Conservation (phyloP, 2,329 filamentous ascomycete genomes). For the Fusarium pininemorale region DNA sequence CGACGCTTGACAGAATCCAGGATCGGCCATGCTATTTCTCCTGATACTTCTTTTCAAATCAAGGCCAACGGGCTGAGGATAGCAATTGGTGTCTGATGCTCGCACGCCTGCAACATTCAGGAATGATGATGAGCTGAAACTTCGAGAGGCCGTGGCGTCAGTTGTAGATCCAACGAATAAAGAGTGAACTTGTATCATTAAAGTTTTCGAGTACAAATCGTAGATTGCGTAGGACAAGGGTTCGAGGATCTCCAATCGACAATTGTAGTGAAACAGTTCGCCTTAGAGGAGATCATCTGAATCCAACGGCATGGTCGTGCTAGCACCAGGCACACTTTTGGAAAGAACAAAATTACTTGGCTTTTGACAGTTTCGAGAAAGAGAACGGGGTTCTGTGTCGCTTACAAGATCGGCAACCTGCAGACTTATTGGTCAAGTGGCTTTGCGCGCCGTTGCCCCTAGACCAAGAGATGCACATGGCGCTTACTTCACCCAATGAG, state of each 20-base stretch:
- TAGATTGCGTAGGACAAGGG: conserved; percentile 11
- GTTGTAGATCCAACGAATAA: neutral
- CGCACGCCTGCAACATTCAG: neutral
- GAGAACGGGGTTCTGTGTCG: conserved; percentile 12
- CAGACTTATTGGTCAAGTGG: conserved; percentile 16
- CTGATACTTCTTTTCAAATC: neutral
- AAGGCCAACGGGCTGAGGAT: neutral
- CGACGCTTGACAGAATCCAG: neutral
- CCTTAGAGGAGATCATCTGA: neutral
- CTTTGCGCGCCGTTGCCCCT: conserved; percentile 13
- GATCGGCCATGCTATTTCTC: neutral
- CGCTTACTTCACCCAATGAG: conserved; percentile 34
- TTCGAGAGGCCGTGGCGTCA: neutral
- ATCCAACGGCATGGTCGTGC: neutral
- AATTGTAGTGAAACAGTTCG: neutral
- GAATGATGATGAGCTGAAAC: neutral
- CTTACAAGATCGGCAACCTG: conserved; percentile 28
- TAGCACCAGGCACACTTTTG: neutral
- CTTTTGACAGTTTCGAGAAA: conserved; percentile 4
- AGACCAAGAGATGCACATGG: conserved; percentile 32
- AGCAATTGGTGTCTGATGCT: neutral
- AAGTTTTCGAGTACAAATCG: neutral
- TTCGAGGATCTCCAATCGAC: neutral
- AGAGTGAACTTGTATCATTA: neutral
- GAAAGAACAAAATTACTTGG: neutral